Evolutionary conservation across 108 stramenopile species (phyloP), one percentile per base, ranked within the genome.

Genomic region (Fragilaria crotonensis): DNA sequence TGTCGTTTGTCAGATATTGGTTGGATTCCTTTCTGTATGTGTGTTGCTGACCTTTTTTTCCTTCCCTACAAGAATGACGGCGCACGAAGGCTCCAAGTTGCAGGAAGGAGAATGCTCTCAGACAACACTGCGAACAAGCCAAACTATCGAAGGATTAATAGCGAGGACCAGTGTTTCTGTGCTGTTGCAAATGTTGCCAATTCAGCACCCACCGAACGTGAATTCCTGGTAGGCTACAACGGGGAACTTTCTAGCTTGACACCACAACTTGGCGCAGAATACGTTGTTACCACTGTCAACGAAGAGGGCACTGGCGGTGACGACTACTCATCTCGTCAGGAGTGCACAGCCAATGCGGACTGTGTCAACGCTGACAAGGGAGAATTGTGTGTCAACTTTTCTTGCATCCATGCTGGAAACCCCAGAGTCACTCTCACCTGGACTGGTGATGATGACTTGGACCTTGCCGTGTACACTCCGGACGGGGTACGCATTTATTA

Each of bases 361-460:
- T 41, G 36, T 41, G 14, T 41, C 36, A 11, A 7, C 7, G 14
- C 14, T 14, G 14, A 41, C 36, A 41, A 41, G 36, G 36, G 36
- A 11, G 14, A 14, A 11, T 41, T 41, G 14, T 41, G 36, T 41
- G 36, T 41, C 11, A 41, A 41, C 36, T 41, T 41, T 41, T 14
- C 7, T 11, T 41, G 36, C 14, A 11, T 41, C 7, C 36, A 41
- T 41, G 36, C 7, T 11, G 36, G 36, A 41, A 41, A 41, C 26
- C 69, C 69, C 1, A 22, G 69, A 52, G 51, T 70, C 27, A 70
- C 69, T 0, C 49, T 70, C 14, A 52, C 62, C 5, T 70, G 62
- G 62, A 59, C 25, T 25, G 69, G 69, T 49, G 48, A 49, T 49
- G 48, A 49, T 20, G 48, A 49, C 19, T 20, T 49, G 19, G 48